A percentile compares a stretch with the other conserved stretches of the same genome.
phyloP scores from a whole-genome alignment of 83 land plant species.

The Diphasiastrum complanatum region DNA sequence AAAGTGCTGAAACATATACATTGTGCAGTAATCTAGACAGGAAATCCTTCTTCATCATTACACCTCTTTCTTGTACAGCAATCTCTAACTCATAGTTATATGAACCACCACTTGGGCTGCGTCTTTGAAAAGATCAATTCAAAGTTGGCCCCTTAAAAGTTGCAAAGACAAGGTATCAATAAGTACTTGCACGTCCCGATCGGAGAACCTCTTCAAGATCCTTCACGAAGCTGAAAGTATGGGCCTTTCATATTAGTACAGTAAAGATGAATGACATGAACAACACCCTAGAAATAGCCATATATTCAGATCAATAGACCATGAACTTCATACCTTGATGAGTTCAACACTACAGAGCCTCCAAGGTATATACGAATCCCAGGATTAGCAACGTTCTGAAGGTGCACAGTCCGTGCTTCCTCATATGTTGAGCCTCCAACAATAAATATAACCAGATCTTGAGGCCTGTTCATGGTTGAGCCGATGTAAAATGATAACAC shows the following conservation, averaged over 20 bases:
- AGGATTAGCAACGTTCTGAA: constrained; percentile 69
- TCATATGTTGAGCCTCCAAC: constrained; percentile 97
- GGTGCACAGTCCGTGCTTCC: constrained; percentile 79
- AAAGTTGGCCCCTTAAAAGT: too few relatives aligned
- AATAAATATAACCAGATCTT: constrained; percentile 89
- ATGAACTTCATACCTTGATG: constrained; percentile 56
- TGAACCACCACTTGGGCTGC: too few relatives aligned
- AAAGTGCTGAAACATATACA: too few relatives aligned
- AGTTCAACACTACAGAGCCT: constrained; percentile 79
- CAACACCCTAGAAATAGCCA: not conserved
- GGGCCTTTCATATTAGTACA: too few relatives aligned
- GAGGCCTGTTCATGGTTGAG: constrained; percentile 52
- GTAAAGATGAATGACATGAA: not conserved
- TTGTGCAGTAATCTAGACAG: too few relatives aligned
- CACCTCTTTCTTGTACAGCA: too few relatives aligned
- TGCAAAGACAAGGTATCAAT: too few relatives aligned
- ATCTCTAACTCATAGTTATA: too few relatives aligned
- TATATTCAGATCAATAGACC: not conserved
- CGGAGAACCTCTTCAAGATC: constrained; percentile 62
- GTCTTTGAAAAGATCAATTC: too few relatives aligned
- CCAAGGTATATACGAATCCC: constrained; percentile 90
- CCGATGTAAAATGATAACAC: not conserved
- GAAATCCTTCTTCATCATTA: too few relatives aligned
- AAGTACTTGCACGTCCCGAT: too few relatives aligned
- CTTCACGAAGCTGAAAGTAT: constrained; percentile 41